These are phyloP conservation scores for Hura crepitans DNA, from an alignment of 441 rosid genomes.

Conservation along the genomic window DNA sequence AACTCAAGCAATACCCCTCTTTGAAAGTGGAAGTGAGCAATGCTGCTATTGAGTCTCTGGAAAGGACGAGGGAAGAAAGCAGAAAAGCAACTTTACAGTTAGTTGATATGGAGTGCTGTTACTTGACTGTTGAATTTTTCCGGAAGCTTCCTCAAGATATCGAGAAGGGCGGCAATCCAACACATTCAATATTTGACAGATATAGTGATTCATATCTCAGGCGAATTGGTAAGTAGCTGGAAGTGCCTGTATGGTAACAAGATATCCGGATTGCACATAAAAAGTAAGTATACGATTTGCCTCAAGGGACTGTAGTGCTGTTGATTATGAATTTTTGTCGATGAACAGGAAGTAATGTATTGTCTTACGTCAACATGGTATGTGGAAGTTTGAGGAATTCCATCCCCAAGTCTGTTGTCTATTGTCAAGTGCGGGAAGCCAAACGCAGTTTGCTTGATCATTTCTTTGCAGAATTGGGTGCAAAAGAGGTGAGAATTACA, in stretches of 20 bases:
- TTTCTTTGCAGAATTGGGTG: constrained; percentile 78
- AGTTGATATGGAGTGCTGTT: constrained; percentile 84
- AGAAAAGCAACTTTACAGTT: constrained; percentile 71
- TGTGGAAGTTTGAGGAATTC: constrained; percentile 66
- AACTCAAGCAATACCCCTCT: constrained; percentile 80
- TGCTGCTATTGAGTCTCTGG: constrained; percentile 77
- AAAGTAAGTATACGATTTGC: background rate
- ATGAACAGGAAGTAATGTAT: constrained; percentile 56
- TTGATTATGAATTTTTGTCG: background rate
- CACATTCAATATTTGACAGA: constrained; percentile 76
- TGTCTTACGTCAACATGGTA: constrained; percentile 78
- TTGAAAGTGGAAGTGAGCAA: constrained; percentile 70
- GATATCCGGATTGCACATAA: background rate
- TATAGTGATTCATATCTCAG: constrained; percentile 79
- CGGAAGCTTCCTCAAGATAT: constrained; percentile 87
- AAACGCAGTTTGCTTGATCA: constrained; percentile 77
- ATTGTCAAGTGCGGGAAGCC: constrained; percentile 92
- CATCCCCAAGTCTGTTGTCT: constrained; percentile 77
- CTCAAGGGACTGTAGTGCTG: background rate
- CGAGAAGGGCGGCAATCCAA: constrained; percentile 92
- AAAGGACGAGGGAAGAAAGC: constrained; percentile 85
- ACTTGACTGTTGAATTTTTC: constrained; percentile 84
- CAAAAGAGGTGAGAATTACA: constrained; percentile 50
- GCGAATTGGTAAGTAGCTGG: constrained; percentile 52
- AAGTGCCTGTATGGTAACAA: background rate